Evolutionary conservation across 331 rosid species (phyloP).

Genomic region (Saraca asoca): DNA sequence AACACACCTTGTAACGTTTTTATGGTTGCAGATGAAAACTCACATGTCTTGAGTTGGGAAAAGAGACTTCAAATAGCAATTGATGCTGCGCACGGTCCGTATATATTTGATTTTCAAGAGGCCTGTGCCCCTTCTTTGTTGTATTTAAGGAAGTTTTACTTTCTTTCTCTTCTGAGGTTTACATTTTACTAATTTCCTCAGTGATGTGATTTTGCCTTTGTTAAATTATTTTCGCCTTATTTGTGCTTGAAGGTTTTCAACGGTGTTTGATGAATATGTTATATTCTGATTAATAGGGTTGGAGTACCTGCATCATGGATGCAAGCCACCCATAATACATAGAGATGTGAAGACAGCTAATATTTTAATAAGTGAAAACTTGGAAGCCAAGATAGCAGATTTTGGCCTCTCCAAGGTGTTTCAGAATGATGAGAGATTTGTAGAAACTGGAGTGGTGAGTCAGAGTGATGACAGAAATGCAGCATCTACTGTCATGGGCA

Average conservation of each 20-base stretch:
- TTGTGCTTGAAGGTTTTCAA: too few relatives aligned
- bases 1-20: slow-evolving; percentile 25
- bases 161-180: slow-evolving; percentile 1
- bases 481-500: too few relatives aligned
- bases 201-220: too few relatives aligned
- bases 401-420: slow-evolving; percentile 56
- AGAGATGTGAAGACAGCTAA: slow-evolving; percentile 61
- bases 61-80: slow-evolving; percentile 62
- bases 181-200: neutral
- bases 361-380: slow-evolving; percentile 53
- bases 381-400: slow-evolving; percentile 58
- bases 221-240: too few relatives aligned
- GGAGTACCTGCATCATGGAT: slow-evolving; percentile 52
- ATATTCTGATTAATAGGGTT: too few relatives aligned
- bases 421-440: too few relatives aligned
- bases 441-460: too few relatives aligned
- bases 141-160: neutral
- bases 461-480: too few relatives aligned
- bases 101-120: slow-evolving; percentile 8
- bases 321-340: slow-evolving; percentile 53
- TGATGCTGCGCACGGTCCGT: slow-evolving; percentile 69
- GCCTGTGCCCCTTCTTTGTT: neutral
- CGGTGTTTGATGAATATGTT: too few relatives aligned
- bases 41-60: slow-evolving; percentile 56
- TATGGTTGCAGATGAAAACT: slow-evolving; percentile 47